Base-by-base conservation (phyloP, 805 yeast genomes). In the Zygosaccharomyces lentus region DNA sequence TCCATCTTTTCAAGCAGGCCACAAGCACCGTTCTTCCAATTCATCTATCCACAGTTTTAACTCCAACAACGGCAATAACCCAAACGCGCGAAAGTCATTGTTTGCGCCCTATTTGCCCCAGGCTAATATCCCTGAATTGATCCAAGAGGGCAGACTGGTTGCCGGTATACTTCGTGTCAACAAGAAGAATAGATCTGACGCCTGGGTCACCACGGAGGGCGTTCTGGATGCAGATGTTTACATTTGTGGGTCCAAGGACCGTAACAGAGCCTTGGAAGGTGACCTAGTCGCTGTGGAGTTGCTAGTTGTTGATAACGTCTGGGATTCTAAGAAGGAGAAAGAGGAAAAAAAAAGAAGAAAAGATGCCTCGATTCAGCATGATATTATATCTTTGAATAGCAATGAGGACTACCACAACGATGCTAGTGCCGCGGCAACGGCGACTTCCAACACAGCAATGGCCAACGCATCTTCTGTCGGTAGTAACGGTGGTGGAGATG, bases 101-200 rank as follows among this genome's bases (percentile, higher is more conserved):
- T 93, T 93, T 71, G 96, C 97, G 12, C 99, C 99, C 5, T 93
- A 93, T 62, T 75, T 93, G 43, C 96, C 98, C 3, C 99, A 93
- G 62, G 84, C 89, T 3, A 81, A 95, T 2, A 78, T 93, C 39
- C 98, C 98, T 2, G 95, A 83, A 21, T 72, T 93, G 49, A 83
- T 93, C 37, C 78, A 80, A 52, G 96, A 91, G 52, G 98, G 98
- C 16, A 79, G 89, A 52, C 73, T 93, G 43, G 98, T 93, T 6
- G 83, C 95, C 2, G 99, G 99, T 57, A 84, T 84, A 23, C 72
- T 93, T 57, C 78, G 99, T 54, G 99, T 93, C 36, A 93, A 93
- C 70, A 90, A 89, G 67, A 93, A 93, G 67, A 93, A 93, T 65
- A 77, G 99, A 58, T 88, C 96, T 1, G 98, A 93, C 68, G 99